Evolutionary conservation across 306 rosid genomes (phyloP), one percentile per base, ranked within the genome.

Genomic region (Vigna trinervia): DNA sequence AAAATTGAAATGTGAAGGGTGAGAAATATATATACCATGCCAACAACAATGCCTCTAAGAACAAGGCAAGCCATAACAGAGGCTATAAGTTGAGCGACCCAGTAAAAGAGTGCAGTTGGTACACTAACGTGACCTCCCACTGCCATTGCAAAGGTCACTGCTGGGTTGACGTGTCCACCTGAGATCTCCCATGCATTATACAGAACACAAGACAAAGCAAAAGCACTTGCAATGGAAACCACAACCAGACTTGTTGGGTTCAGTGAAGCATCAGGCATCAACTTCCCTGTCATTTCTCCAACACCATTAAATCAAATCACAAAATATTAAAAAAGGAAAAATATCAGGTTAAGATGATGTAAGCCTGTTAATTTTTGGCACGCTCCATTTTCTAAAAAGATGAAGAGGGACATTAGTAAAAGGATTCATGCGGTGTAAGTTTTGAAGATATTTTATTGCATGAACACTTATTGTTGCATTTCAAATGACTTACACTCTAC

Each of bases 131-230:
- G 98, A 10, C 97, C 96, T 51, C 96, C 95, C 0, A 95, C 85
- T 0, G 90, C 96, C 93, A 84, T 92, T 47, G 85, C 93, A 0
- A 95, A 95, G 0, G 98, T 95, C 70, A 95, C 96, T 0, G 96
- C 98, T 6, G 96, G 98, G 45, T 92, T 95, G 15, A 88, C 92
- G 6, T 95, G 98, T 48, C 98, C 98, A 0, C 97, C 97, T 0
- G 97, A 90, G 74, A 85, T 54, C 51, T 85, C 90, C 84, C 87
- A 84, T 0, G 96, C 83, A 0, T 86, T 72, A 36, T 83, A 92
- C 69, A 92, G 80, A 0, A 84, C 91, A 0, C 92, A 82, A 0
- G 97, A 79, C 64, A 95, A 47, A 2, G 90, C 96, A 26, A 92
- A 86, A 15, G 84, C 87, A 48, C 87, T 92, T 78, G 91, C 80